phyloP scores from a whole-genome alignment of 352 stramenopile species.

The Pythium plurisporium region DNA sequence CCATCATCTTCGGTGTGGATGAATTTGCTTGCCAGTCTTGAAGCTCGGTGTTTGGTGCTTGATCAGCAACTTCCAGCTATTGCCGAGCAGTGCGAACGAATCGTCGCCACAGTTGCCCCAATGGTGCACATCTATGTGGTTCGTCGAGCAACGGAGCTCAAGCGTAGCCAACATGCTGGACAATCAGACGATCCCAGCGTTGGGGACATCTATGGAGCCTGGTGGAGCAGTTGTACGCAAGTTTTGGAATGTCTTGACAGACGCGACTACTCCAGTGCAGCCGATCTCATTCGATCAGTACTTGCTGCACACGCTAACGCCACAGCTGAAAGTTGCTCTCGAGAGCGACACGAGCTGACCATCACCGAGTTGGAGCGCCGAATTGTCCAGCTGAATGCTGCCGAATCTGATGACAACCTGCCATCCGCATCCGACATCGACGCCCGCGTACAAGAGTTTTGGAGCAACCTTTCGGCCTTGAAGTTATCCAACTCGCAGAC shows the following conservation, averaged over 20 bases:
- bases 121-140: slow-evolving; percentile 6
- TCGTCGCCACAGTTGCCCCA: neutral
- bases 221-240: neutral
- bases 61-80: slow-evolving; percentile 13
- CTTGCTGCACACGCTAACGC: neutral
- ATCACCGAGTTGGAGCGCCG: neutral
- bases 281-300: neutral
- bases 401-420: neutral
- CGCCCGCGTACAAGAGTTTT: slow-evolving; percentile 6
- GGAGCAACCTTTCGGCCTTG: slow-evolving; percentile 7
- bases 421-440: neutral
- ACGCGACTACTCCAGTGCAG: neutral
- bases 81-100: neutral
- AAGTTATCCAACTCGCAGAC: slow-evolving; percentile 27
- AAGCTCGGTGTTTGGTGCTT: slow-evolving; percentile 3
- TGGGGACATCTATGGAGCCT: slow-evolving; percentile 10
- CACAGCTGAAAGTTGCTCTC: neutral
- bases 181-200: neutral
- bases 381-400: neutral
- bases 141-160: neutral
- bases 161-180: neutral
- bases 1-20: slow-evolving; percentile 14
- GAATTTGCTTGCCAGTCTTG: slow-evolving; percentile 15
- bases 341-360: neutral
- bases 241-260: neutral